Evolutionary conservation across 805 yeast species (phyloP).

Genomic region (Teunomyces barrocoloradensis): DNA sequence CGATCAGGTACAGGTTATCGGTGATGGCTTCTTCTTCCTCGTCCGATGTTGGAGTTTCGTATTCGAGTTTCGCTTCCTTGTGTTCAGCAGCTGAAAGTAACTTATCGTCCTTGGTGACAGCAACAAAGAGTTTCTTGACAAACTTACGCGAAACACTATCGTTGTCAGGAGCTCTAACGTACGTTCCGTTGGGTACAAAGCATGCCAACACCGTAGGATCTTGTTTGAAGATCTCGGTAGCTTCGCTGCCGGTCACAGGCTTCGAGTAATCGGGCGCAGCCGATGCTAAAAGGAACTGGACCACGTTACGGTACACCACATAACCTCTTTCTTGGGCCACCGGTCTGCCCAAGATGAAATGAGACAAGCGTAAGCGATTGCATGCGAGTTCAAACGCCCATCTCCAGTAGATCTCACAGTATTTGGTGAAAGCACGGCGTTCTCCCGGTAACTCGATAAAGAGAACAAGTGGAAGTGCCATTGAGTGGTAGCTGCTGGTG

Average conservation of each 20-base stretch:
- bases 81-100: constrained; percentile 35
- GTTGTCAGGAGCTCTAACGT: constrained; percentile 81
- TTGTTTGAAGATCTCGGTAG: constrained; percentile 40
- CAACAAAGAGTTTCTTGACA: constrained; percentile 67
- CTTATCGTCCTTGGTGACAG: constrained; percentile 78
- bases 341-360: constrained; percentile 70
- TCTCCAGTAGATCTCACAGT: constrained; percentile 58
- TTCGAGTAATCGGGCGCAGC: constrained; percentile 52
- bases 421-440: constrained; percentile 16
- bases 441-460: neutral
- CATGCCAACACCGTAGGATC: constrained; percentile 47
- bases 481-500: constrained; percentile 1
- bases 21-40: constrained; percentile 43
- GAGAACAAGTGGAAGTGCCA: neutral
- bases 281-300: constrained; percentile 42
- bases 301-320: constrained; percentile 51
- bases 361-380: constrained; percentile 64
- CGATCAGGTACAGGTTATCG: constrained; percentile 59
- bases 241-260: constrained; percentile 53
- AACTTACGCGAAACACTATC: constrained; percentile 71
- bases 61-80: constrained; percentile 10
- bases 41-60: constrained; percentile 39
- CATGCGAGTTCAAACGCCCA: constrained; percentile 55
- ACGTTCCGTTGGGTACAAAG: constrained; percentile 78
- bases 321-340: constrained; percentile 69